Percentiles rank a stretch among this genome's conserved stretches.
These are phyloP conservation scores for Dactylellina parvicollis DNA, from an alignment of 2,329 filamentous ascomycete species.

Conservation along the genomic window DNA sequence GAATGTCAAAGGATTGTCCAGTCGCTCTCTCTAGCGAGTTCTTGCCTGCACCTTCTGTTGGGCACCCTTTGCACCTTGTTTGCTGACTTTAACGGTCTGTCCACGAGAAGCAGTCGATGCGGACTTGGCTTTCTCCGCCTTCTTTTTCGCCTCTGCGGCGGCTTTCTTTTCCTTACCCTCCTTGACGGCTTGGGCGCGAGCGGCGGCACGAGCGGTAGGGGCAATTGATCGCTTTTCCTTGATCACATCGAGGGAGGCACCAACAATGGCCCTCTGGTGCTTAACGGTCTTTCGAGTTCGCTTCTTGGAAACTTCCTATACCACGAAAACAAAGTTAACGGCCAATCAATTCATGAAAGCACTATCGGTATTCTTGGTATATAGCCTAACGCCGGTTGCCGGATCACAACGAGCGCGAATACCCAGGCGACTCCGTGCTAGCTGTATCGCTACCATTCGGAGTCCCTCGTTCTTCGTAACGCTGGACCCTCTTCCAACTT, in stretches of 20 bases:
- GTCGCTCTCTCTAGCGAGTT: conserved; percentile 73
- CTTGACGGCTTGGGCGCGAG: conserved; percentile 89
- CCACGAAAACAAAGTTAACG: conserved; percentile 28
- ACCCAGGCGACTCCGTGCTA: too few relatives aligned
- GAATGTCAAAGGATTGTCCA: conserved; percentile 54
- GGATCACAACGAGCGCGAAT: too few relatives aligned
- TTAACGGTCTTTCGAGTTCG: conserved; percentile 97
- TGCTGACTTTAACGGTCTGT: conserved; percentile 84
- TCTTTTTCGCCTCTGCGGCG: conserved; percentile 87
- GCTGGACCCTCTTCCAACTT: background rate
- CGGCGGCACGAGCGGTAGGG: conserved; percentile 93
- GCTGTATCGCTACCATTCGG: too few relatives aligned
- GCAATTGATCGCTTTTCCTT: conserved; percentile 97
- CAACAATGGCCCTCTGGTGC: conserved; percentile 97
- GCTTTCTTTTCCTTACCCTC: conserved; percentile 99
- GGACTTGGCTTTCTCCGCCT: conserved; percentile 98
- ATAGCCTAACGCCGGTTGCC: too few relatives aligned
- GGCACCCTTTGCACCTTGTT: conserved; percentile 95
- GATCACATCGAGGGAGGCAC: conserved; percentile 99
- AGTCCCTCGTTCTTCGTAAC: too few relatives aligned
- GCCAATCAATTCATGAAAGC: conserved; percentile 54
- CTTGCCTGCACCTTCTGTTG: conserved; percentile 84
- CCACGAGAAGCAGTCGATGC: conserved; percentile 79
- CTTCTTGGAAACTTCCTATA: conserved; percentile 99
- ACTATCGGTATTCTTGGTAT: too few relatives aligned